These are phyloP conservation scores for Magnolia kwangsiensis DNA, from an alignment of 164 flowering plant species.

Conservation along the genomic window DNA sequence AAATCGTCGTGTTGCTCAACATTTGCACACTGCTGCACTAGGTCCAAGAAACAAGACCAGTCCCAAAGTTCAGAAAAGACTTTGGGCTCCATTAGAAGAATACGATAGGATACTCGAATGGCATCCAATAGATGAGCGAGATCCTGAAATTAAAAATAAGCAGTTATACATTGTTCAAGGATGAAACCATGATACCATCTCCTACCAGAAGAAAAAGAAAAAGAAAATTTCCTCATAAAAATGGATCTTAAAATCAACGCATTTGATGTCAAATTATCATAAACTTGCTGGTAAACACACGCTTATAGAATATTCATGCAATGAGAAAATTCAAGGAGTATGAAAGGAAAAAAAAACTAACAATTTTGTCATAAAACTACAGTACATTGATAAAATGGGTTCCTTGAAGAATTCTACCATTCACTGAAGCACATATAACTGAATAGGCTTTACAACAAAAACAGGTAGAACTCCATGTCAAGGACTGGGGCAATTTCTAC, in stretches of 20 bases:
- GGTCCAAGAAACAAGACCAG: slow-evolving; percentile 80
- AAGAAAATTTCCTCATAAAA: neutral
- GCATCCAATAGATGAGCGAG: slow-evolving; percentile 27
- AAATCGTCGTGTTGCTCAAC: slow-evolving; percentile 7
- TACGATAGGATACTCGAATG: slow-evolving; percentile 58
- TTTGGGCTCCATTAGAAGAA: slow-evolving; percentile 54
- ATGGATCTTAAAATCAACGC: neutral
- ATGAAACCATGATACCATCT: neutral
- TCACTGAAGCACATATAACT: too few species aligned
- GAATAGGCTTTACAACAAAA: too few species aligned
- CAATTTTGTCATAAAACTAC: too few species aligned
- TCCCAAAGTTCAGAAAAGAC: slow-evolving; percentile 66
- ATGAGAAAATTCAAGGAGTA: too few species aligned
- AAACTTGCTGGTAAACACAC: neutral
- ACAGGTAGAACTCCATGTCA: too few species aligned
- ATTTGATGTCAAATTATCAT: neutral
- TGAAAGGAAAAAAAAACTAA: too few species aligned
- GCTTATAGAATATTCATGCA: neutral
- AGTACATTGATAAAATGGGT: too few species aligned
- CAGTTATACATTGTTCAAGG: neutral
- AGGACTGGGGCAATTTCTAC: too few species aligned
- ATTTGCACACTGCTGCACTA: slow-evolving; percentile 32
- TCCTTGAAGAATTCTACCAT: too few species aligned
- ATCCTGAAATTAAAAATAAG: slow-evolving; percentile 30
- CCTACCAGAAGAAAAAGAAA: slow-evolving; percentile 4